Evolutionary conservation across 2,329 filamentous ascomycete genomes (phyloP).

Genomic region (Fusarium heterosporum): DNA sequence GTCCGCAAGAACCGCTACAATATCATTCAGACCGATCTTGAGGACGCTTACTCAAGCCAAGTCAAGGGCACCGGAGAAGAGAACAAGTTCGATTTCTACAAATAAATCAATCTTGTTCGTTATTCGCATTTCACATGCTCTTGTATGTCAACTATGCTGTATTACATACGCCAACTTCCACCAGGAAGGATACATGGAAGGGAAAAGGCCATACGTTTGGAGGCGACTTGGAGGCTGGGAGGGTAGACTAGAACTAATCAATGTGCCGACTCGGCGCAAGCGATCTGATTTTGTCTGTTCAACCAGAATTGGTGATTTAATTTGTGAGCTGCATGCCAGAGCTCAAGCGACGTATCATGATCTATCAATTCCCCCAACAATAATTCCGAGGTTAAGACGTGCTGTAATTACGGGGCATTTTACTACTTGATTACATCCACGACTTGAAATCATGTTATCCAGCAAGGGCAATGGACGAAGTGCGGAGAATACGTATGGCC

Average conservation of each 20-base stretch:
- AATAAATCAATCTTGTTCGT: constrained; percentile 60
- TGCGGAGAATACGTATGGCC: not conserved
- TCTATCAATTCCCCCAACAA: not conserved
- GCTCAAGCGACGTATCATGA: not conserved
- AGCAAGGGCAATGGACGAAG: too few species aligned
- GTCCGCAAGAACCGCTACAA: constrained; percentile 99
- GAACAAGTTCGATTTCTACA: constrained; percentile 93
- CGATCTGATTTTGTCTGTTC: constrained; percentile 7
- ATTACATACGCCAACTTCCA: constrained; percentile 36
- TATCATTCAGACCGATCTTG: constrained; percentile 96
- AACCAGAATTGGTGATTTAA: constrained; percentile 6
- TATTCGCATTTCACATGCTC: constrained; percentile 16
- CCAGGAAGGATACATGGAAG: constrained; percentile 14
- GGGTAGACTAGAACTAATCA: constrained; percentile 40
- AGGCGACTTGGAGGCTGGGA: constrained; percentile 13
- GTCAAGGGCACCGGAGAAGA: constrained; percentile 81
- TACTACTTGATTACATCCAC: not conserved
- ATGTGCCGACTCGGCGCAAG: constrained; percentile 16
- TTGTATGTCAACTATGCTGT: constrained; percentile 40
- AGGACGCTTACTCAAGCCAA: constrained; percentile 96
- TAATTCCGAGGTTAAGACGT: not conserved
- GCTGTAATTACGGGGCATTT: not conserved
- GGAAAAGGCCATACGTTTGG: constrained; percentile 28
- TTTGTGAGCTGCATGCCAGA: not conserved
- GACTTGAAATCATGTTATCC: too few species aligned